Evolutionary conservation across 768 basidiomycete species (phyloP), one percentile per base, ranked within the genome.

Genomic region (Leccinum longicurvipes): DNA sequence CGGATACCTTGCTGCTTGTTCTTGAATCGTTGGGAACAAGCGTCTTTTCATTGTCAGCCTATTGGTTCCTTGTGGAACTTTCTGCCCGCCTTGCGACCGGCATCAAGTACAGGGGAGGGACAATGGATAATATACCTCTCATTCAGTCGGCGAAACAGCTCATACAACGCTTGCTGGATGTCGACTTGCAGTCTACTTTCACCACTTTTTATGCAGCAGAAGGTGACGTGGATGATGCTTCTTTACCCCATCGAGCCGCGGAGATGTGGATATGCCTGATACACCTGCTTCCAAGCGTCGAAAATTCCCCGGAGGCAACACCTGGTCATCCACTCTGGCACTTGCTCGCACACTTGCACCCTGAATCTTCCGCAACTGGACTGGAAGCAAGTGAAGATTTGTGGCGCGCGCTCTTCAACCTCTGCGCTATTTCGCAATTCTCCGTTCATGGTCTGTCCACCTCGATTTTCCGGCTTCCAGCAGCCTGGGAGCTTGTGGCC

Each of bases 401-500:
- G n/a, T 95, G 93, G 89, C 78, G 76, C 34, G 74, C 78, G 7
- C 77, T 89, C 6, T 87, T 91, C 63, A 79, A 77, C 24, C 69
- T 95, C 1, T 88, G 83, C 56, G 80, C 86, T 1, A 70, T 95
- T 12, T 89, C 90, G 0, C 93, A 94, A 63, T 90, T 96, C 73
- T 87, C 86, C 1, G 64, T 75, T 0, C 70, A 76, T 29, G 87
- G 87, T 10, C 56, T 76, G 32, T 70, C 77, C 4, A 74, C 73
- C 2, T 66, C 75, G 19, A 54, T 56, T 6, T 70, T 71, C 23
- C 73, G 73, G 3, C 75, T 88, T 15, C 72, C 77, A 3, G 73
- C 83, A 1, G 79, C 77, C 11, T 98, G 95, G 95, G 76, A 80
- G 0, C 67, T 89, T 1, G 82, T 89, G 19, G 63, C 74, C 1